Conservation (phyloP, 352 stramenopile genomes). For the Phytopythium sindhum region DNA sequence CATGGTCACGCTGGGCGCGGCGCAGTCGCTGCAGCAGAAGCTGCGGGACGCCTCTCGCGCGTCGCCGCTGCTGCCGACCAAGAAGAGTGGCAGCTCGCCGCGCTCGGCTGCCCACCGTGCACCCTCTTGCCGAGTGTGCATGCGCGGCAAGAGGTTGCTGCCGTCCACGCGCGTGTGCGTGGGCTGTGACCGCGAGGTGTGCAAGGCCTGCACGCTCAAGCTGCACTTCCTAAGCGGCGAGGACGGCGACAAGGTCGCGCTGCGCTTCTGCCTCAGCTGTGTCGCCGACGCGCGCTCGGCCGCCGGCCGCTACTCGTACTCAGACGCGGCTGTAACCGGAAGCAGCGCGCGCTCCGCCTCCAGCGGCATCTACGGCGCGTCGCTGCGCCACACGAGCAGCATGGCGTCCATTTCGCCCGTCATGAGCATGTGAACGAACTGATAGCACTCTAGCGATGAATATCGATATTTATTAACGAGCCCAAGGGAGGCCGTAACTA, state of each 20-base stretch:
- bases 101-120: background rate
- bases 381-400: slow-evolving; percentile 5
- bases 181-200: slow-evolving; percentile 16
- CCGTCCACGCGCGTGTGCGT: slow-evolving; percentile 11
- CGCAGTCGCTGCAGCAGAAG: slow-evolving; percentile 18
- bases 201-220: slow-evolving; percentile 17
- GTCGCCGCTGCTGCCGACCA: slow-evolving; percentile 4
- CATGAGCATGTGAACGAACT: background rate
- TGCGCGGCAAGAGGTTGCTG: slow-evolving; percentile 26
- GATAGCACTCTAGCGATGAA: background rate
- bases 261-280: slow-evolving; percentile 21
- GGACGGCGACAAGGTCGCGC: slow-evolving; percentile 5
- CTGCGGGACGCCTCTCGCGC: slow-evolving; percentile 13
- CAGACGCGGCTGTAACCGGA: background rate
- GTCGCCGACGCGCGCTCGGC: slow-evolving; percentile 13
- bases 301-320: slow-evolving; percentile 1
- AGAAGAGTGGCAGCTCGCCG: slow-evolving; percentile 5
- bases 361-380: background rate
- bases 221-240: slow-evolving; percentile 17
- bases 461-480: background rate
- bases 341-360: background rate
- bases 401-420: background rate
- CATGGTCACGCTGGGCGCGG: slow-evolving; percentile 23
- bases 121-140: slow-evolving; percentile 22
- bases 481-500: background rate